A percentile compares a stretch with the other conserved stretches of the same genome.
phyloP scores from a whole-genome alignment of 306 rosid species.

The Prunus fruticosa region DNA sequence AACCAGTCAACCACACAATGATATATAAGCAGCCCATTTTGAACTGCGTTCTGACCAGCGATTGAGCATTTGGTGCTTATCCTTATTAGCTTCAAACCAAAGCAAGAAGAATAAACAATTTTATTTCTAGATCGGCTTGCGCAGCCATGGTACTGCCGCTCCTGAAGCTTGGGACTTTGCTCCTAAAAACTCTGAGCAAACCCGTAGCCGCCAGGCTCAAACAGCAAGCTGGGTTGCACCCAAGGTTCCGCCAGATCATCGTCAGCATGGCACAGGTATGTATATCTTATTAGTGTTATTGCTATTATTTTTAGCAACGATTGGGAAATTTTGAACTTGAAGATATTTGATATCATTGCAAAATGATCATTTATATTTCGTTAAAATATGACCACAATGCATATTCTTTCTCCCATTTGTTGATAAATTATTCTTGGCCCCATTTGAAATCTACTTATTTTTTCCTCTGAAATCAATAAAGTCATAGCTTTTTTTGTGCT shows the following conservation, averaged over 20 bases:
- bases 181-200: constrained; percentile 78
- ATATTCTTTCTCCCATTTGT: not conserved
- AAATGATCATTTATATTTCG: not conserved
- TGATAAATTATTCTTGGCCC: not conserved
- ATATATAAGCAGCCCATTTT: not conserved
- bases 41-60: not conserved
- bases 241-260: constrained; percentile 74
- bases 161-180: constrained; percentile 79
- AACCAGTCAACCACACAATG: constrained; percentile 20
- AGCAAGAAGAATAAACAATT: not conserved
- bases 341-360: not conserved
- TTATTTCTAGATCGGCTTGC: constrained; percentile 15
- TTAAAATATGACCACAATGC: not conserved
- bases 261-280: constrained; percentile 68
- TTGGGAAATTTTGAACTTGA: not conserved
- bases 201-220: constrained; percentile 78
- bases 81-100: not conserved
- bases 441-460: not conserved
- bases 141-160: constrained; percentile 61
- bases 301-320: not conserved
- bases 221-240: constrained; percentile 65
- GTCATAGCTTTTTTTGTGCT: not conserved
- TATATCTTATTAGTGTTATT: not conserved
- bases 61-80: not conserved
- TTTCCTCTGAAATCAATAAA: not conserved